Evolutionary conservation across 164 flowering plant genomes (phyloP).

Genomic region (Vitis cinerea): DNA sequence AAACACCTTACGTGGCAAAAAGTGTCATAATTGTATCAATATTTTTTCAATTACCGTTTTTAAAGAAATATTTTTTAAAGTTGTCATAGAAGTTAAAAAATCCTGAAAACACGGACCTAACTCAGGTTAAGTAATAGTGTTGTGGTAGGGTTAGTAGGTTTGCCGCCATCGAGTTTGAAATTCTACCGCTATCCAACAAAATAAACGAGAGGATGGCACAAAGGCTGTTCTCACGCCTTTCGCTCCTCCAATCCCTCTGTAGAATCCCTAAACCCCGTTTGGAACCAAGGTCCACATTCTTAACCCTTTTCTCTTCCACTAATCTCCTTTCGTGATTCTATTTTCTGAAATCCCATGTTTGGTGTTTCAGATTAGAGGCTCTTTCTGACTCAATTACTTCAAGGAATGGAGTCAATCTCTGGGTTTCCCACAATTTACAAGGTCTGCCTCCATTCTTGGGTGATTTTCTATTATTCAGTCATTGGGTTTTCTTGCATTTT

Average conservation of each 20-base stretch:
- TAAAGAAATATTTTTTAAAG: no score
- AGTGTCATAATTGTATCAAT: no score
- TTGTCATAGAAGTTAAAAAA: no score
- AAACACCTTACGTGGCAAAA: no score
- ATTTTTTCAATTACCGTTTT: no score
- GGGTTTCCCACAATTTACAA: constrained; percentile 15
- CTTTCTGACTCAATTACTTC: constrained; percentile 3
- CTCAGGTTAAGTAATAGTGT: no score
- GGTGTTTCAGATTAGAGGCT: constrained; percentile 8
- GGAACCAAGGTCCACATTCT: background rate
- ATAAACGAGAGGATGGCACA: constrained; percentile 8
- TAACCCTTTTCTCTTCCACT: background rate
- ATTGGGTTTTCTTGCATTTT: background rate
- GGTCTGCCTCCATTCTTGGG: constrained; percentile 13
- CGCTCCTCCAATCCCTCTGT: constrained; percentile 5
- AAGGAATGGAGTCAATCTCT: background rate
- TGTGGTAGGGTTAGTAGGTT: no score
- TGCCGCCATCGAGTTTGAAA: no score
- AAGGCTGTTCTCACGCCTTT: constrained; percentile 25
- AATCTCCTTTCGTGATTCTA: background rate
- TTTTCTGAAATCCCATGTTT: constrained; percentile 2
- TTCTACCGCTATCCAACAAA: no score
- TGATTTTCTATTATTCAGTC: background rate
- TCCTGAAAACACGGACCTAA: no score
- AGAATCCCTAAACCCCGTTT: constrained; percentile 4